Evolutionary conservation across 768 basidiomycete genomes (phyloP).

Genomic region (Boletus insuetus): DNA sequence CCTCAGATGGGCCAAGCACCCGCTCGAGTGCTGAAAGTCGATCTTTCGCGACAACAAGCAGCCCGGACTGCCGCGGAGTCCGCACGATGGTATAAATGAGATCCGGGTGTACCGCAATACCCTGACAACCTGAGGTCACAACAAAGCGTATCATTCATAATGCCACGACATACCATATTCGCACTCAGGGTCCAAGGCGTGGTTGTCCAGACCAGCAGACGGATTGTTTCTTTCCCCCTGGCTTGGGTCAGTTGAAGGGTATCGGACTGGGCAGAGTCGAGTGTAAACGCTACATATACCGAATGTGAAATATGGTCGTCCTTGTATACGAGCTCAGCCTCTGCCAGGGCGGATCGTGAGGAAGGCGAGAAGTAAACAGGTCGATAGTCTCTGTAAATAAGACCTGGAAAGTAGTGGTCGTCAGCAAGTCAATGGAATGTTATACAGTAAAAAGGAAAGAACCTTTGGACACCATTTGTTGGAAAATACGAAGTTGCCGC

Average conservation of each 20-base stretch:
- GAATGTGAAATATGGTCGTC: slow-evolving; percentile 88
- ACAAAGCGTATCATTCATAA: not conserved
- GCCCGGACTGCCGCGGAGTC: slow-evolving; percentile 21
- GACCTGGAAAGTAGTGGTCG: slow-evolving; percentile 40
- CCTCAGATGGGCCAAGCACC: slow-evolving; percentile 20
- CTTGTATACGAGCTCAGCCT: slow-evolving; percentile 89
- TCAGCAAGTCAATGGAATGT: not conserved
- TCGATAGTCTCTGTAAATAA: slow-evolving; percentile 82
- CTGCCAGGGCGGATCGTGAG: slow-evolving; percentile 89
- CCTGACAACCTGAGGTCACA: slow-evolving; percentile 44
- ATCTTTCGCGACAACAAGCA: slow-evolving; percentile 52
- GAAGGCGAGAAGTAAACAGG: slow-evolving; percentile 96
- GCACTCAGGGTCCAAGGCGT: slow-evolving; percentile 97
- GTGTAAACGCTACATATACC: slow-evolving; percentile 77
- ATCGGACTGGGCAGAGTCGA: slow-evolving; percentile 37
- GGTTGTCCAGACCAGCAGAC: slow-evolving; percentile 91
- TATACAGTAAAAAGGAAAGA: not conserved
- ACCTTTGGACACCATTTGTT: slow-evolving; percentile 87
- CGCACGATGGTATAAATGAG: slow-evolving; percentile 61
- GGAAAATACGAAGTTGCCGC: slow-evolving; percentile 81
- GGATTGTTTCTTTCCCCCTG: slow-evolving; percentile 37
- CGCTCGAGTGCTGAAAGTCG: slow-evolving; percentile 39
- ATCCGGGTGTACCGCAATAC: slow-evolving; percentile 80
- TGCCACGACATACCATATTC: slow-evolving; percentile 71
- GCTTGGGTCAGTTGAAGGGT: slow-evolving; percentile 26